Base-by-base conservation (phyloP, 116 monocot genomes). In the Trichopus zeylanicus region DNA sequence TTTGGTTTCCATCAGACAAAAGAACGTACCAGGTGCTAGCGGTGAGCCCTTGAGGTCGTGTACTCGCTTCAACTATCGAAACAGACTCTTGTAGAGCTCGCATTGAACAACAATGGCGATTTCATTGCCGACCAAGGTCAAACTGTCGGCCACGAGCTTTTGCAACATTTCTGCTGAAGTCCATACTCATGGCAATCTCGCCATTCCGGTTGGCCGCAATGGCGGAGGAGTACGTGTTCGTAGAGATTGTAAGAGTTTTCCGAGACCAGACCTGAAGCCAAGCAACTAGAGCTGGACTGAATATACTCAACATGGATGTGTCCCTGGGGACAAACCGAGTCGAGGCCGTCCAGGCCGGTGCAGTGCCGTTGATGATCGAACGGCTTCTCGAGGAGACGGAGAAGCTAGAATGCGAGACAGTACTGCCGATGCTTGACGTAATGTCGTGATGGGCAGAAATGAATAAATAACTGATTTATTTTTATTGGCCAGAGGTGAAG, bases 381-480 rank as follows among this genome's bases (percentile, higher is more conserved):
- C 51, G 75, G 0, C 67, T 84, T 4, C 65, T 84, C 18, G 75
- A 75, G n/a, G 62, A 59, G 37, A 10, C 48, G 0, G 81, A 78
- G 51, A 77, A 38, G 48, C 66, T 39, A 34, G 35, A 2, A 1
- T 60, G 55, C 30, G 84, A 84, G 75, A 57, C 78, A 80, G 38
- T 64, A 21, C 62, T 89, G 37, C 59, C 65, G 5, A 78, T 75
- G 38, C 66, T 89, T 3, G 72, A 84, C 1, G 57, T 69, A 24
- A 71, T 89, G 25, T 75, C 81, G 49, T 30, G 75, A 39, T 84
- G 89, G 58, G 78, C 89, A 1, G 84, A 84, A 27, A n/a, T n/a
- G n/a, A n/a, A n/a, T n/a, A n/a, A n/a, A n/a, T n/a, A n/a, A n/a
- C n/a, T n/a, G n/a, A n/a, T n/a, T n/a, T n/a, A n/a, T n/a, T n/a